Base-by-base conservation (phyloP, 2,329 filamentous ascomycete species). In the Chalaropsis thielavioides region DNA sequence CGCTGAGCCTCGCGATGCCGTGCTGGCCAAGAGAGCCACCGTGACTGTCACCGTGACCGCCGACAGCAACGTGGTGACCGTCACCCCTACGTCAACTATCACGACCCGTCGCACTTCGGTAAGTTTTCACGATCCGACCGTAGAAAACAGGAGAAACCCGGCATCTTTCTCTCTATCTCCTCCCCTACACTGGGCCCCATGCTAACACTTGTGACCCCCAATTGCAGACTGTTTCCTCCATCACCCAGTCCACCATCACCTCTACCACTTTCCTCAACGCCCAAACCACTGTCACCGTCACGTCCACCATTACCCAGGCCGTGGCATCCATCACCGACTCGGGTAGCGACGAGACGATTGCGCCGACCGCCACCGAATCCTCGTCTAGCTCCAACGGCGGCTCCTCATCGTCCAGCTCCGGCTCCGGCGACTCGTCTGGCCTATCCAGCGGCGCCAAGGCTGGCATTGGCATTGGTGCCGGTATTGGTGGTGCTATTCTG, bases 391-490 rank as follows among this genome's bases (percentile, higher is more conserved):
- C 69, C 63, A 67, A 68, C 31, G 31, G 6, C 8, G 31, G 6
- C 8, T 71, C 71, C 0, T 70, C 70, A 67, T 69, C 67, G 51
- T 68, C 71, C 62, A 69, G 46, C 0, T 49, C 49, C 27, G 51
- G 59, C 58, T 68, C 61, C 19, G 61, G 54, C 66, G 67, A 19
- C 66, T 66, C 67, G 64, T 64, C 69, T 10, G 74, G 76, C 3
- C 72, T 78, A 10, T 75, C 74, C 1, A 75, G 72, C 6, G 76
- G 76, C 35, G 76, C 76, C 67, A 77, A 78, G 73, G 75, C 74
- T 54, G 76, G 76, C 64, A 78, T 78, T 44, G 76, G 76, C 63
- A 73, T 73, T 24, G 76, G 74, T 62, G 73, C 71, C 19, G 76
- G 72, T 67, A 70, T 76, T 24, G 76, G 68, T 62, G 76, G 70